A percentile compares a stretch with the other conserved stretches of the same genome.
Conservation (phyloP, 1,284 basidiomycete species). For the Athelia psychrophila region DNA sequence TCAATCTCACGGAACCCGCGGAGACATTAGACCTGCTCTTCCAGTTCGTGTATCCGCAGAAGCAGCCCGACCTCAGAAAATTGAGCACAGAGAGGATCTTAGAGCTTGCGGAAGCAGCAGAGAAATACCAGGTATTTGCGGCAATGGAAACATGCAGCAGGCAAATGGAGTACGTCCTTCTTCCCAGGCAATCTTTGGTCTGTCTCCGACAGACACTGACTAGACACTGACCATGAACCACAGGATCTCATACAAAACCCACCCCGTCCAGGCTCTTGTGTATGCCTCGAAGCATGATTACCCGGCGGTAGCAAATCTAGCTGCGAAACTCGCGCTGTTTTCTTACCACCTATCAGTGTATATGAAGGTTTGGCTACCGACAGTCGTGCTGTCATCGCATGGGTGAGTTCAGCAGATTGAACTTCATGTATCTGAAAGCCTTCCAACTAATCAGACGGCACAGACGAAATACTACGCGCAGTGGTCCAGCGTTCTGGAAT, state of each 20-base stretch:
- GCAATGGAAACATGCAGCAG: constrained; percentile 7
- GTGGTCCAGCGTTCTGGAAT: not conserved
- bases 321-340: not conserved
- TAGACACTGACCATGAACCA: not conserved
- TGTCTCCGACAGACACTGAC: no score
- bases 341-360: not conserved
- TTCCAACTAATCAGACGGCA: not conserved
- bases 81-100: constrained; percentile 3
- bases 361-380: not conserved
- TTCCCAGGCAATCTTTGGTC: not conserved
- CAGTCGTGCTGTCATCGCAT: not conserved
- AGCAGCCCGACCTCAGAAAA: constrained; percentile 6
- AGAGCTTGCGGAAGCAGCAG: constrained; percentile 14
- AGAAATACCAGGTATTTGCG: constrained; percentile 16
- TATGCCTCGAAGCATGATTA: not conserved
- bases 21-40: constrained; percentile 12
- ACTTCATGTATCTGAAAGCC: not conserved
- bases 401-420: not conserved
- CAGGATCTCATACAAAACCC: not conserved
- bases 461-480: not conserved
- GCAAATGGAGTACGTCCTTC: constrained; percentile 4
- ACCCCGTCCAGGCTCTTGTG: not conserved
- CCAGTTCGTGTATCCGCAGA: constrained; percentile 12
- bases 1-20: constrained; percentile 10
- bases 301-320: not conserved